Evolutionary conservation across 202 grass and related monocot genomes (phyloP).

Genomic region (Elaeis oleifera): DNA sequence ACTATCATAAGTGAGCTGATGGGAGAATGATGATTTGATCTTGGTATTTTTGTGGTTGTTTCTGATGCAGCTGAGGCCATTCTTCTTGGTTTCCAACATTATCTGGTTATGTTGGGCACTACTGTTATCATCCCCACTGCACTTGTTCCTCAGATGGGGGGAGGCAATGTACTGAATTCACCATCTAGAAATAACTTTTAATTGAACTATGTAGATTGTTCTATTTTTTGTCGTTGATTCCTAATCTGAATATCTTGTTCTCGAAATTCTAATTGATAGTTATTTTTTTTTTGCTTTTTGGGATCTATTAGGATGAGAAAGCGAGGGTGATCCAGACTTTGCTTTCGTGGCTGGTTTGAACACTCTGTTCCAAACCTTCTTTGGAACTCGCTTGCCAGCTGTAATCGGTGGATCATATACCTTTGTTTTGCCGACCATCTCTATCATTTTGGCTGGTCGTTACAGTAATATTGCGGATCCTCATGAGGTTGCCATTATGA

Average conservation of each 20-base stretch:
- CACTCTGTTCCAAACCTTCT: conserved; percentile 87
- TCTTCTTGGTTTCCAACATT: conserved; percentile 98
- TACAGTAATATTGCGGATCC: conserved; percentile 71
- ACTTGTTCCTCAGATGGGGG: conserved; percentile 98
- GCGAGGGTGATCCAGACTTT: conserved; percentile 87
- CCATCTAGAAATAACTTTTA: neutral
- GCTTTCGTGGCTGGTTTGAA: conserved; percentile 85
- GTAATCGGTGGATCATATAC: conserved; percentile 89
- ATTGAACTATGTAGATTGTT: neutral
- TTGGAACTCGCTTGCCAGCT: conserved; percentile 83
- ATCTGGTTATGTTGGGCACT: conserved; percentile 92
- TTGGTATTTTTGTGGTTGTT: conserved; percentile 14
- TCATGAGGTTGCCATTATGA: conserved; percentile 39
- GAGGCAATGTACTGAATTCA: conserved; percentile 64
- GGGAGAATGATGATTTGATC: neutral
- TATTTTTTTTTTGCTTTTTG: conserved; percentile 22
- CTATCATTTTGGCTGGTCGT: conserved; percentile 80
- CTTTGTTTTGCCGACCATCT: conserved; percentile 93
- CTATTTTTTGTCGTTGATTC: neutral
- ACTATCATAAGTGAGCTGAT: too few species aligned
- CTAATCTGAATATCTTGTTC: too few species aligned
- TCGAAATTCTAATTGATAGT: neutral
- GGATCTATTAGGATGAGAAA: conserved; percentile 62
- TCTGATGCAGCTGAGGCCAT: conserved; percentile 74
- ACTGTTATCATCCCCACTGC: conserved; percentile 98